Conservation (phyloP, 2,329 filamentous ascomycete genomes). For the Macrophomina tecta region DNA sequence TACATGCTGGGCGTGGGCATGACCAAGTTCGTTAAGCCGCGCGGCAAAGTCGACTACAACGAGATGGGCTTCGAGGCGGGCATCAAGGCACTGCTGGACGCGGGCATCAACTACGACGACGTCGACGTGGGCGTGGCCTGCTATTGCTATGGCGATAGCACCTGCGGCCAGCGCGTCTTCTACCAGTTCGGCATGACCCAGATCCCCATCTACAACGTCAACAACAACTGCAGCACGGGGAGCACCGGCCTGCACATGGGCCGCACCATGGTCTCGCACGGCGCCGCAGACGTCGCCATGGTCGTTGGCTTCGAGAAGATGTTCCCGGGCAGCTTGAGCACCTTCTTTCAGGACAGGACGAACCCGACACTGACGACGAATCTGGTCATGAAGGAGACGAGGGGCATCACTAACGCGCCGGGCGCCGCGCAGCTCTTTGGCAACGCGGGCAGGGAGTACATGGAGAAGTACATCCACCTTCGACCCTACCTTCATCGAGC, state of each 20-base stretch:
- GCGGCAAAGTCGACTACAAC: conserved; percentile 91
- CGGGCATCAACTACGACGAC: conserved; percentile 94
- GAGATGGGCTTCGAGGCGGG: conserved; percentile 93
- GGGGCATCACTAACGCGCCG: conserved; percentile 81
- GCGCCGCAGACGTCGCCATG: conserved; percentile 84
- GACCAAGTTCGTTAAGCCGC: conserved; percentile 99
- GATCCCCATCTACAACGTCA: conserved; percentile 97
- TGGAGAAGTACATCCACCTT: conserved; percentile 72
- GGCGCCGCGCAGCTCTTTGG: conserved; percentile 93
- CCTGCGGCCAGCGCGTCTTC: conserved; percentile 94
- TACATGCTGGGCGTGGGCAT: conserved; percentile 98
- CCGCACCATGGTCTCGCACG: conserved; percentile 77
- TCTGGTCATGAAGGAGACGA: conserved; percentile 81
- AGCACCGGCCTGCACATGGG: conserved; percentile 87
- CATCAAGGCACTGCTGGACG: conserved; percentile 81
- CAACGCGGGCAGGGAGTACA: conserved; percentile 92
- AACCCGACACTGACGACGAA: conserved; percentile 76
- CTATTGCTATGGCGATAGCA: conserved; percentile 96
- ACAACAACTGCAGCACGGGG: conserved; percentile 99
- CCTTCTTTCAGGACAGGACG: conserved; percentile 82
- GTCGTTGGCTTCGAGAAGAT: conserved; percentile 99
- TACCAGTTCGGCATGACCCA: conserved; percentile 98
- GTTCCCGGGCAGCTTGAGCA: conserved; percentile 86
- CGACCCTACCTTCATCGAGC: no score
- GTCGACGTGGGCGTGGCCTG: conserved; percentile 82